Evolutionary conservation across 345 rosid species (phyloP).

Genomic region (Carallia pectinifolia): DNA sequence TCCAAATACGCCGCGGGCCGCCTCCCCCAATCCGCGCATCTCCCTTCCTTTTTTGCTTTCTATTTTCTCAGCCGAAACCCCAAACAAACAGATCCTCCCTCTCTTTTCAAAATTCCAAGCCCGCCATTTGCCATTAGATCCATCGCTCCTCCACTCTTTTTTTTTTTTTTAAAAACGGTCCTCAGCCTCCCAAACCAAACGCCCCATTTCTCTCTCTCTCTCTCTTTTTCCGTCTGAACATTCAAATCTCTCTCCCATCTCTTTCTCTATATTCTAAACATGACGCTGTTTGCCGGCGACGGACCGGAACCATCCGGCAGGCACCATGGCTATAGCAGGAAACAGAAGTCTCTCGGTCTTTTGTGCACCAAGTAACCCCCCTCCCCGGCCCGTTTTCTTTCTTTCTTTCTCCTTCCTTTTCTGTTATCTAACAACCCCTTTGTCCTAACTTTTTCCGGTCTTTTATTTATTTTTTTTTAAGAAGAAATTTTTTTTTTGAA

Average conservation of each 20-base stretch:
- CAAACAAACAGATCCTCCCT: neutral
- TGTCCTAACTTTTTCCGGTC: neutral
- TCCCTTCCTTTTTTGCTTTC: no score
- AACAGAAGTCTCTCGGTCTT: conserved; percentile 89
- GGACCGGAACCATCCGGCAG: conserved; percentile 45
- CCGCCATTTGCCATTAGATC: neutral
- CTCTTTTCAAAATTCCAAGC: neutral
- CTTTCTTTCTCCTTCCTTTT: neutral
- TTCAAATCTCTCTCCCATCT: neutral
- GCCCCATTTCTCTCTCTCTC: neutral
- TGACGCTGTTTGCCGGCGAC: neutral
- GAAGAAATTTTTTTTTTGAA: neutral
- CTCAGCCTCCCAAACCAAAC: no score
- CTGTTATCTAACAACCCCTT: neutral
- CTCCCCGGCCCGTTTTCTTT: neutral
- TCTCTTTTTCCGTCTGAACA: neutral
- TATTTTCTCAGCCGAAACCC: no score
- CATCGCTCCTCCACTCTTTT: neutral
- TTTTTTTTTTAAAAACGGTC: no score
- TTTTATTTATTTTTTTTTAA: neutral
- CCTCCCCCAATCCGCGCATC: no score
- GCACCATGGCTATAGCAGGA: conserved; percentile 68
- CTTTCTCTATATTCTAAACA: neutral
- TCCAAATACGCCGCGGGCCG: no score
- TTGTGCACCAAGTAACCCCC: conserved; percentile 69